Conservation (phyloP, 495 filamentous ascomycete species). For the Ramalina intermedia region DNA sequence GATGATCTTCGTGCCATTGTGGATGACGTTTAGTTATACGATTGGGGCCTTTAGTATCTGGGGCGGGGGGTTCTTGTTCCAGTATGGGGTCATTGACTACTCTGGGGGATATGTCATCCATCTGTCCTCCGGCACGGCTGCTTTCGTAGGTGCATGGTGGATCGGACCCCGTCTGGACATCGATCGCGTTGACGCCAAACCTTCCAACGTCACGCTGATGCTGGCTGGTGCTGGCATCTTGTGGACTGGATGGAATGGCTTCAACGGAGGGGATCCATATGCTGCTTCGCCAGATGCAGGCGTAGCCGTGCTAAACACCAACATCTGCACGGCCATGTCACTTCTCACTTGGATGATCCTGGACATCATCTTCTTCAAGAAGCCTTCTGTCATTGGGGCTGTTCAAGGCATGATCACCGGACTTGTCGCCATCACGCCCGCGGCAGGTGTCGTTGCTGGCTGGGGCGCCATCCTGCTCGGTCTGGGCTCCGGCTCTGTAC, state of each 20-base stretch:
- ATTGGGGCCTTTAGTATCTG: slow-evolving; percentile 35
- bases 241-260: slow-evolving; percentile 47
- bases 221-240: slow-evolving; percentile 39
- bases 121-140: slow-evolving; percentile 40
- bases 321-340: slow-evolving; percentile 38
- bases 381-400: slow-evolving; percentile 37
- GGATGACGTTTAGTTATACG: slow-evolving; percentile 30
- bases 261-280: slow-evolving; percentile 45
- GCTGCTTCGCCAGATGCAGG: slow-evolving; percentile 38
- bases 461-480: slow-evolving; percentile 42
- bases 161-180: slow-evolving; percentile 35
- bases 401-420: slow-evolving; percentile 41
- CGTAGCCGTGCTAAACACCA: slow-evolving; percentile 43
- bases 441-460: slow-evolving; percentile 39
- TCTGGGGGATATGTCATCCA: slow-evolving; percentile 48
- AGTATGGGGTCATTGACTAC: slow-evolving; percentile 40
- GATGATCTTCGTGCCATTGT: slow-evolving; percentile 44
- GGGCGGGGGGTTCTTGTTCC: slow-evolving; percentile 40
- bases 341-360: slow-evolving; percentile 33
- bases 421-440: slow-evolving; percentile 41
- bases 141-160: slow-evolving; percentile 39
- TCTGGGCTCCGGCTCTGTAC: slow-evolving; percentile 32
- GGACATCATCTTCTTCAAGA: slow-evolving; percentile 33
- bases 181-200: slow-evolving; percentile 35
- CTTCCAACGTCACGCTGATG: slow-evolving; percentile 37